Conservation (phyloP, 1,139 yeast genomes). For the Hanseniaspora uvarum region DNA sequence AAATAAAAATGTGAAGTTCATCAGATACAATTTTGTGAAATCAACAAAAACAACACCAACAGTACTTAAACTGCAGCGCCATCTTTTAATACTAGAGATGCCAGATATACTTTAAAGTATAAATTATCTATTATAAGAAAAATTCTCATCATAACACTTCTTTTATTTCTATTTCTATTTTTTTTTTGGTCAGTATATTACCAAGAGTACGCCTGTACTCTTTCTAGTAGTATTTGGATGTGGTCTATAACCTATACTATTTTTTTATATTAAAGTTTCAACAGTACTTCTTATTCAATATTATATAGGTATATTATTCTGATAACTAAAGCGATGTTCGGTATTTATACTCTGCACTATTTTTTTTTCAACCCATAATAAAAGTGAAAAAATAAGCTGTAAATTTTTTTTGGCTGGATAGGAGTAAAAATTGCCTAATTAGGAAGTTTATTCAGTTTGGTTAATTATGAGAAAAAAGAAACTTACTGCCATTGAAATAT, state of each 20-base stretch:
- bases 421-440: neutral
- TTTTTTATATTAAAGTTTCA: no score
- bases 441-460: neutral
- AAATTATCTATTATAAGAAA: conserved; percentile 7
- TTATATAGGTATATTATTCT: no score
- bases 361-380: no score
- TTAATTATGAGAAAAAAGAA: neutral
- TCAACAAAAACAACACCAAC: neutral
- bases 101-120: conserved; percentile 16
- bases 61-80: neutral
- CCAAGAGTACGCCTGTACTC: conserved; percentile 1
- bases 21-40: conserved; percentile 7
- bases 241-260: no score
- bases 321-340: no score
- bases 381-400: no score
- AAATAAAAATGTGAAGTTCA: neutral
- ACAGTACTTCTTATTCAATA: no score
- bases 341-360: neutral
- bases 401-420: no score
- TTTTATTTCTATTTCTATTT: neutral
- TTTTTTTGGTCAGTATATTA: neutral
- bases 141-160: conserved; percentile 16
- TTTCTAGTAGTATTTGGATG: neutral
- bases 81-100: conserved; percentile 18
- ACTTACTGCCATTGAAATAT: no score